Percentiles rank a stretch among this genome's conserved stretches.
Evolutionary conservation across 108 stramenopile genomes (phyloP).

Genomic region (Nannochloropsis salina): DNA sequence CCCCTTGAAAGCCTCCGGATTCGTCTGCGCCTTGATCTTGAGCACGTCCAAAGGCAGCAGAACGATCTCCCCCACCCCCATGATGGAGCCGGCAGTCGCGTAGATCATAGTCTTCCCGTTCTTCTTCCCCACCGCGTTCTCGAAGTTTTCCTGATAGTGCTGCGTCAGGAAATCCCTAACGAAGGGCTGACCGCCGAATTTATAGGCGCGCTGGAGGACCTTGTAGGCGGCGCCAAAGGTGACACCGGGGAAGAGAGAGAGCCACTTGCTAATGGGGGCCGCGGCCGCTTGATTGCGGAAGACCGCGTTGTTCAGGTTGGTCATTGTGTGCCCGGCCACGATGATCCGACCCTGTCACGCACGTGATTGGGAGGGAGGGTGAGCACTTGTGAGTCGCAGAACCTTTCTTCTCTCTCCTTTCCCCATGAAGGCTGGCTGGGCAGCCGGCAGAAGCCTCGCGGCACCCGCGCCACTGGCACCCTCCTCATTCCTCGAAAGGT

Average conservation of each 20-base stretch:
- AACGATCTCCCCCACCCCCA: conserved; percentile 67
- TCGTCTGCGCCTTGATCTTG: conserved; percentile 73
- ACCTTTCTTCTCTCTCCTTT: no score
- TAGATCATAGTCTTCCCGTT: conserved; percentile 61
- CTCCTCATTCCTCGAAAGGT: no score
- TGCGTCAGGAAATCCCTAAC: conserved; percentile 54
- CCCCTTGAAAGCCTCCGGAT: conserved; percentile 61
- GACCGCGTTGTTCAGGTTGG: conserved; percentile 58
- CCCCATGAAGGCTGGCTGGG: no score
- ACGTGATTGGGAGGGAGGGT: no score
- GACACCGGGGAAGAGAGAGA: conserved; percentile 66
- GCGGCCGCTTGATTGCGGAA: conserved; percentile 56
- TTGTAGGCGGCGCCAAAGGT: conserved; percentile 73
- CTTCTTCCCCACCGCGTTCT: conserved; percentile 59
- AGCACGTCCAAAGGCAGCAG: conserved; percentile 69
- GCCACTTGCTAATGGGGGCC: conserved; percentile 50
- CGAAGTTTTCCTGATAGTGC: conserved; percentile 56
- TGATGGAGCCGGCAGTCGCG: conserved; percentile 63
- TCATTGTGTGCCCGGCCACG: conserved; percentile 44
- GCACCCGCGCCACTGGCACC: no score
- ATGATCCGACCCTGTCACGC: conserved; percentile 36
- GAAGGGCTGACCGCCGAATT: conserved; percentile 69
- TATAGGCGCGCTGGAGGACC: conserved; percentile 70
- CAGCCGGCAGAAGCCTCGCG: no score
- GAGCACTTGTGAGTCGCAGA: no score